Evolutionary conservation across 2,329 filamentous ascomycete species (phyloP), one percentile per base, ranked within the genome.

Genomic region (Cladosporium sp.): DNA sequence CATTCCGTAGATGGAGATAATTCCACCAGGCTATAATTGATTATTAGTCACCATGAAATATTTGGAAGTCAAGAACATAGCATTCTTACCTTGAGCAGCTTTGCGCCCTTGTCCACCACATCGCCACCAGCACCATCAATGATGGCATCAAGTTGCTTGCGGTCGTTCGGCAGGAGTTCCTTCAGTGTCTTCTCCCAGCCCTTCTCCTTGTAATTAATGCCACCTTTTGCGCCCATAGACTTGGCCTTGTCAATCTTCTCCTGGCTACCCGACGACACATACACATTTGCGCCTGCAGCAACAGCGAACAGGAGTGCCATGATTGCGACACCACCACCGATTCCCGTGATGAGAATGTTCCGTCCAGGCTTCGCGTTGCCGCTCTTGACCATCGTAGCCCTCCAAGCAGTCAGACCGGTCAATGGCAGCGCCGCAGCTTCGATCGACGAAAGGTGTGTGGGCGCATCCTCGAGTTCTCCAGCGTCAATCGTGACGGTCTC

Each of bases 1-100:
- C 94, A 98, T 97, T 67, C 95, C 94, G 76, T 98, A 98, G 70
- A 89, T 83, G 1, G 89, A 86, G 66, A 98, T 89, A n/a, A 94
- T 84, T 64, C 93, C 95, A 6, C 95, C 94, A 1, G 85, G 78
- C 85, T 83, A 65, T 11, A 44, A 28, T 23, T 7, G 1, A 23
- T 29, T 60, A 67, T 72, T 53, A 72, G 68, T 55, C 28, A n/a
- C 14, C 2, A 21, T 21, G 18, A 46, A 8, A 1, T 12, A 21
- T 10, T 8, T 3, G 23, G 16, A n/a, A 28, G 3, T 49, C 29
- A 26, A 58, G 5, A 31, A 8, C 4, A 11, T 18, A 6, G 14
- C 10, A 11, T 31, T n/a, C 29, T 72, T 68, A 82, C 81, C 78
- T 92, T 93, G 62, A 98, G 81, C 62, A 97, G 74, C 74, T 82